phyloP scores from a whole-genome alignment of 768 basidiomycete species.

The Kwoniella newhampshirensis region DNA sequence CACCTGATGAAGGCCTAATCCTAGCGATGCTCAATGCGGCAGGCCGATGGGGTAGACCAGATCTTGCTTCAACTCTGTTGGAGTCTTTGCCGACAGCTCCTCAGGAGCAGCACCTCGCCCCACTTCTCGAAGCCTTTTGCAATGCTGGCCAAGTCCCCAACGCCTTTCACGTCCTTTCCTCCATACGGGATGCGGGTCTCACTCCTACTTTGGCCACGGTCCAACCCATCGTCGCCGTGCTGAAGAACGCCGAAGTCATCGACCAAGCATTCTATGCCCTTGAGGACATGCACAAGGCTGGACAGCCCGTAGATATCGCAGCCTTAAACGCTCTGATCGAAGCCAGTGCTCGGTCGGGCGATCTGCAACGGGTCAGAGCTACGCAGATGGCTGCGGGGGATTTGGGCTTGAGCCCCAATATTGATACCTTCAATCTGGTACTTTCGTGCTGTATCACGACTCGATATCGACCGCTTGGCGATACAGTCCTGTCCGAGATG shows the following conservation, averaged over 20 bases:
- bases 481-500: slow-evolving; percentile 68
- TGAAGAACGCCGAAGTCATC: slow-evolving; percentile 59
- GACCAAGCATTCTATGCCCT: slow-evolving; percentile 68
- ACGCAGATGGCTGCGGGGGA: slow-evolving; percentile 67
- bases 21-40: slow-evolving; percentile 70
- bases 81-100: slow-evolving; percentile 61
- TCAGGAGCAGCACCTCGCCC: slow-evolving; percentile 73
- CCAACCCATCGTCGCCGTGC: slow-evolving; percentile 59
- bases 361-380: slow-evolving; percentile 73
- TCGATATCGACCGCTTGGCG: slow-evolving; percentile 66
- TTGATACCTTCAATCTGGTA: slow-evolving; percentile 69
- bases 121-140: slow-evolving; percentile 73
- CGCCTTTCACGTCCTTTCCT: slow-evolving; percentile 62
- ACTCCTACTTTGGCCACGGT: slow-evolving; percentile 60
- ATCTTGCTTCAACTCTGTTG: slow-evolving; percentile 68
- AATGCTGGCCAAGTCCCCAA: slow-evolving; percentile 62
- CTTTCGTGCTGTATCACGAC: slow-evolving; percentile 65
- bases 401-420: slow-evolving; percentile 61
- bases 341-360: slow-evolving; percentile 63
- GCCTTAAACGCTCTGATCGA: slow-evolving; percentile 68
- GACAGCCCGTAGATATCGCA: slow-evolving; percentile 60
- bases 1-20: slow-evolving; percentile 74
- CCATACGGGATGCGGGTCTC: slow-evolving; percentile 63
- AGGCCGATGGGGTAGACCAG: slow-evolving; percentile 68
- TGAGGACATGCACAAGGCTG: slow-evolving; percentile 63